These are phyloP conservation scores for Dryadomyces sulphureus DNA, from an alignment of 2,329 filamentous ascomycete genomes.

Conservation along the genomic window DNA sequence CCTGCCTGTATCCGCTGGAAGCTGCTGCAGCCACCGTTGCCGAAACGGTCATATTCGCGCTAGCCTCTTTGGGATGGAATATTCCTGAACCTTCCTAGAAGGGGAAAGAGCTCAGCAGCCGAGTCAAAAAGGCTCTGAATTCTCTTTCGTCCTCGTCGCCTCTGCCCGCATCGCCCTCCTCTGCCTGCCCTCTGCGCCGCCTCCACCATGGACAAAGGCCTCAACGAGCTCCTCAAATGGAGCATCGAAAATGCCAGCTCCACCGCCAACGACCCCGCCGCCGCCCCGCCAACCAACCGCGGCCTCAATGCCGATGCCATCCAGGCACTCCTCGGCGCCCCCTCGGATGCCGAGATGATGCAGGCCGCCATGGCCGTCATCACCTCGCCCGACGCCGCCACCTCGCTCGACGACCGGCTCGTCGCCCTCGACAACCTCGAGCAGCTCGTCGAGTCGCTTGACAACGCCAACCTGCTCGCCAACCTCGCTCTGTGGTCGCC, in stretches of 20 bases:
- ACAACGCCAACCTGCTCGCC: slow-evolving; percentile 93
- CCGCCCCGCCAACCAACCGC: slow-evolving; percentile 12
- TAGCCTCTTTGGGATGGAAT: slow-evolving; percentile 17
- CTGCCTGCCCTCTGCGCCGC: neutral
- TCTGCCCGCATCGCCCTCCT: neutral
- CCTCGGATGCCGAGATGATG: slow-evolving; percentile 88
- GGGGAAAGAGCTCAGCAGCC: slow-evolving; percentile 8
- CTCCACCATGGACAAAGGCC: slow-evolving; percentile 17
- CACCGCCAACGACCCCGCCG: slow-evolving; percentile 13
- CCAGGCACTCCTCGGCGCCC: slow-evolving; percentile 63
- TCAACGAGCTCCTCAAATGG: slow-evolving; percentile 23
- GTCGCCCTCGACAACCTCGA: slow-evolving; percentile 91
- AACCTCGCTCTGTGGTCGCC: slow-evolving; percentile 69
- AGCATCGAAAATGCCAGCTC: slow-evolving; percentile 17
- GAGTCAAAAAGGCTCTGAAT: neutral
- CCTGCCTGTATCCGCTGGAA: too few relatives aligned
- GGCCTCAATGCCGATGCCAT: slow-evolving; percentile 56
- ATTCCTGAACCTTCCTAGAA: slow-evolving; percentile 21
- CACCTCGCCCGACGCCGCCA: slow-evolving; percentile 39
- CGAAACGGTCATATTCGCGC: slow-evolving; percentile 1
- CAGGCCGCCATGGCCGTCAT: slow-evolving; percentile 67
- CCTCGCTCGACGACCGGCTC: slow-evolving; percentile 60
- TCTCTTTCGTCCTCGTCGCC: neutral
- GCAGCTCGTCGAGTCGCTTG: slow-evolving; percentile 78
- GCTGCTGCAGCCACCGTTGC: too few relatives aligned